Evolutionary conservation across 208 protist genomes (phyloP).

Genomic region (Leishmania mexicana): DNA sequence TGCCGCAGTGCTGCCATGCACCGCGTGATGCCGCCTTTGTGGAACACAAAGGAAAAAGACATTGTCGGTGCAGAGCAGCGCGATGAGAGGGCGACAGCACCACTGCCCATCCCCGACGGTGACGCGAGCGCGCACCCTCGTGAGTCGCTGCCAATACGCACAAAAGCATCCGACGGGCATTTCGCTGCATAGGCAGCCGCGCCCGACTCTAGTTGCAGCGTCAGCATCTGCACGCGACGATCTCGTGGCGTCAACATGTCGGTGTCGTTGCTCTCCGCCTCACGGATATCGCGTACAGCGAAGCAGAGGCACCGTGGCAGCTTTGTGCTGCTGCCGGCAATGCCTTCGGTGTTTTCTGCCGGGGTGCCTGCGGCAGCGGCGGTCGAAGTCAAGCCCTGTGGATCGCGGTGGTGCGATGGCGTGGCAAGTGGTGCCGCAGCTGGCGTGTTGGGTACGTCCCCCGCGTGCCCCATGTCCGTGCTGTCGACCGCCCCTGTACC

Average conservation of each 20-base stretch:
- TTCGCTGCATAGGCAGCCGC: slow-evolving; percentile 19
- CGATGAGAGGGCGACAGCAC: background rate
- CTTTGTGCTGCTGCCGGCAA: background rate
- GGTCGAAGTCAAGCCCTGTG: background rate
- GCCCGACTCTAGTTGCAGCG: slow-evolving; percentile 18
- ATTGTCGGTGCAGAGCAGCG: background rate
- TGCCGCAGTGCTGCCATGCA: slow-evolving; percentile 30
- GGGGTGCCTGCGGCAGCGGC: background rate
- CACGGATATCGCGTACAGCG: slow-evolving; percentile 21
- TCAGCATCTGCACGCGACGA: slow-evolving; percentile 39
- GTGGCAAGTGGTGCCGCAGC: background rate
- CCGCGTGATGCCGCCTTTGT: slow-evolving; percentile 40
- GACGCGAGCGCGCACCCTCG: background rate
- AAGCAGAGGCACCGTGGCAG: slow-evolving; percentile 32
- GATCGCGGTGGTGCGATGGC: background rate
- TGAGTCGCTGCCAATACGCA: background rate
- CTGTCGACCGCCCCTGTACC: background rate
- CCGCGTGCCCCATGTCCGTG: background rate
- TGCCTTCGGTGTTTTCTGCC: background rate
- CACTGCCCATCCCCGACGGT: background rate
- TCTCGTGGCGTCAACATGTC: slow-evolving; percentile 34
- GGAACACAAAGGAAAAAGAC: slow-evolving; percentile 35
- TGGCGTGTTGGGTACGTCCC: too few species aligned
- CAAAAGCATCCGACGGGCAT: slow-evolving; percentile 10
- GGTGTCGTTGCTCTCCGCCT: slow-evolving; percentile 28